Base-by-base conservation (phyloP, 1,284 basidiomycete genomes). In the Filobasidium uniguttulatum region DNA sequence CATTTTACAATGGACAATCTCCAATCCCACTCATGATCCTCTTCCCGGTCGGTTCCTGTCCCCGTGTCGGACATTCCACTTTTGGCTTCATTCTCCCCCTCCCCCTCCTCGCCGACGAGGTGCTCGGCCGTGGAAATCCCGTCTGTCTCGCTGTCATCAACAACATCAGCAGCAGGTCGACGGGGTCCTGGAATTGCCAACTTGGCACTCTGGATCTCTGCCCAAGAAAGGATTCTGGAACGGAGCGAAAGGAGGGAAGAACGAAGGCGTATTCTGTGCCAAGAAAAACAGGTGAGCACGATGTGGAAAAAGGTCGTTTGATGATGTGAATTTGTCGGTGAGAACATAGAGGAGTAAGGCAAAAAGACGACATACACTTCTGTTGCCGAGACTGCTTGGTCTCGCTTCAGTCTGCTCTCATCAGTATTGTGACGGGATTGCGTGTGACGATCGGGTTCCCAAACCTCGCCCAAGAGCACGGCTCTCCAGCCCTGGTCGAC, bases 211-310 rank as follows among this genome's bases (percentile, higher is more conserved):
- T n/a, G 31, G n/a, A 10, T 9, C 20, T 46, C 44, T 15, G 44
- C 28, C 44, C 44, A 46, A 2, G 44, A 33, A 3, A 46, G 28
- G 3, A 46, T 20, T 34, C 31, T 12, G n/a, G 30, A 28, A 3
- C 28, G 10, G n/a, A 46, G 28, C 10, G 44, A 31, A 4, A 46
- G 44, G 30, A 46, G 30, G 12, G 44, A 46, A 30, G 44, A 46
- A 15, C 44, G 28, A n/a, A 46, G 31, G 9, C 44, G 44, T 12
- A 46, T 46, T 31, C 31, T 46, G 9, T 12, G 2, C n/a, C 10
- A 33, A n/a, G 31, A n/a, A n/a, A 33, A 33, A 33, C 9, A n/a
- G n/a, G n/a, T n/a, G n/a, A n/a, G n/a, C n/a, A n/a, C n/a, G n/a
- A n/a, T n/a, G n/a, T n/a, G n/a, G n/a, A n/a, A n/a, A n/a, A n/a